Evolutionary conservation across 306 rosid genomes (phyloP), one percentile per base, ranked within the genome.

Genomic region (Potentilla sterilis): DNA sequence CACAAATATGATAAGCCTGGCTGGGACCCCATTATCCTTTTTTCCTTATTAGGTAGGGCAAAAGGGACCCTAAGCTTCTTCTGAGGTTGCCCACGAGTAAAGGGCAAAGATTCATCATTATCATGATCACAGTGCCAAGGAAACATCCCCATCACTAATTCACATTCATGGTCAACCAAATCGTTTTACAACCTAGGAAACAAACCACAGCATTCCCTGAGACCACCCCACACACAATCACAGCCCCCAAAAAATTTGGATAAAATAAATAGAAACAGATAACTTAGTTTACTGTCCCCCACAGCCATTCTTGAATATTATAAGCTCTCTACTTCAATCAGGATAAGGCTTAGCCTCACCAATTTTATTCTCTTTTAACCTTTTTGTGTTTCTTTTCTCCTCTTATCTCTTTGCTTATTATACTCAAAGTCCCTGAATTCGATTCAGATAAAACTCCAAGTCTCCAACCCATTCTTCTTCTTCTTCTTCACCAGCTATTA

Each of bases 281-380:
- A 85, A 85, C 43, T 14, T 76, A 61, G 58, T 78, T 38, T 80
- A 67, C 67, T 80, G 5, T 52, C 40, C 51, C 59, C 48, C 22
- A 74, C 12, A 55, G 72, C 79, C 65, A 70, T 75, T 22, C 22
- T 42, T 47, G 57, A 44, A 65, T 28, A 52, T 18, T 81, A 19
- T 3, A 57, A 19, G 57, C 35, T 0, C 35, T 4, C 62, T 43
- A 35, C 16, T 70, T 79, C 42, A 55, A 24, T 35, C 73, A 77
- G 87, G 91, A 87, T 89, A 87, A 89, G 88, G 76, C 74, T 82
- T 65, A 69, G 44, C 34, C 80, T 69, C 65, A 46, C 71, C 61
- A 9, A 47, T 42, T 83, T 83, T 81, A 73, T 81, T 83, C 76
- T 74, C 70, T 61, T 55, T 75, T 40, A 70, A 64, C 79, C 66